Base-by-base conservation (phyloP, 306 rosid genomes). In the Citrullus colocynthis region DNA sequence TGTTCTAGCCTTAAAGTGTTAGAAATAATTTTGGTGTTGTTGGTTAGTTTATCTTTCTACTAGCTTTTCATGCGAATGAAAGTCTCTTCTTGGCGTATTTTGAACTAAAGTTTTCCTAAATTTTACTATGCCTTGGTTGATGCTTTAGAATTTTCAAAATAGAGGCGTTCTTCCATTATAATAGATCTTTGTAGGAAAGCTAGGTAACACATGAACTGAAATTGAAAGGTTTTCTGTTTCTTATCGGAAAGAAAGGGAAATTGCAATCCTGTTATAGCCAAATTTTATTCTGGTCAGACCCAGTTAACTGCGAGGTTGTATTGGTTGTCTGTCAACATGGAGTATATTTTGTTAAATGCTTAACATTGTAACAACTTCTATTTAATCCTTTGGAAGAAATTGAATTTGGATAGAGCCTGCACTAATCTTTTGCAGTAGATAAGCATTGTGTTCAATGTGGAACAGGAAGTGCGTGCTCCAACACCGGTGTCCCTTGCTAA, bases 391-490 rank as follows among this genome's bases (percentile, higher is more conserved):
- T 49, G 15, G 60, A 49, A 28, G 37, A 72, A 72, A 28, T 41
- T 49, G 48, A 52, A 52, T 42, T 24, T 72, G 76, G 18, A 72
- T 49, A 17, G 45, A 51, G 48, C 6, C 11, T 17, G 18, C 30
- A 52, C 10, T 74, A 28, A 32, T 52, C 17, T 74, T 6, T 74
- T 74, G 62, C 62, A 52, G 62, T 18, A 52, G 62, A 74, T 74
- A 52, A 74, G 44, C 41, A 32, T 72, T 74, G 18, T 74, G 62
- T 74, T 74, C 15, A 74, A 65, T 71, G 61, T 77, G 28, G 30
- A 28, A 54, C 86, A 88, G 91, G 91, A 88, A 77, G 17, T 63
- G 72, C 91, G 89, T 52, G 78, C 84, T 37, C 83, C 81, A 69
- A 84, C 84, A 61, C 63, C 85, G 9, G 85, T 70, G 60, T 84